Evolutionary conservation across 192 early-diverging fungal species (phyloP).

Genomic region (Dimargaris cristalligena): DNA sequence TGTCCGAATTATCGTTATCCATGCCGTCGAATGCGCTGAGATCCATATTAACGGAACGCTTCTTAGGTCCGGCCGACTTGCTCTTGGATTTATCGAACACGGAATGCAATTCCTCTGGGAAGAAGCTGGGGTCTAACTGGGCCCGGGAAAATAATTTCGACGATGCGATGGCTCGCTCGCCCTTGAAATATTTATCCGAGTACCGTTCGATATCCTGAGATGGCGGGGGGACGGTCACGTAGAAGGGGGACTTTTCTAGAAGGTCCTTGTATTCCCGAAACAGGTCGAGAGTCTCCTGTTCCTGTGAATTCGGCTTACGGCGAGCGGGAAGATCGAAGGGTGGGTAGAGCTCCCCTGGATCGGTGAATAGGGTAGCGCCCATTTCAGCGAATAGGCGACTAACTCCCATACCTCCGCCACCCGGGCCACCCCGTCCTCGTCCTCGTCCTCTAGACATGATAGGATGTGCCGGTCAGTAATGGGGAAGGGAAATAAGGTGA

Average conservation of each 20-base stretch:
- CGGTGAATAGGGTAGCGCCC: not conserved
- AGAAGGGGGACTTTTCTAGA: not conserved
- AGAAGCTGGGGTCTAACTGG: not conserved
- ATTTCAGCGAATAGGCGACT: not conserved
- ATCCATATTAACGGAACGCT: not conserved
- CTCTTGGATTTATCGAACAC: not conserved
- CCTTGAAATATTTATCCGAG: constrained; percentile 3
- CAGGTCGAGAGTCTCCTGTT: not conserved
- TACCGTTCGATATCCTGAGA: constrained; percentile 1
- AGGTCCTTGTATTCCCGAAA: not conserved
- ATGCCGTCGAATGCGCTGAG: not conserved
- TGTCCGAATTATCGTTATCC: not conserved
- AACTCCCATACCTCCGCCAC: not conserved
- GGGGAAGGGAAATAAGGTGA: too few relatives aligned
- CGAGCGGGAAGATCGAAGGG: not conserved
- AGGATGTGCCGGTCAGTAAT: too few relatives aligned
- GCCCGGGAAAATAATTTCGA: not conserved
- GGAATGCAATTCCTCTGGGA: not conserved
- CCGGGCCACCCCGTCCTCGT: not conserved
- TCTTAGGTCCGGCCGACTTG: too few relatives aligned
- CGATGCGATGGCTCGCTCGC: not conserved
- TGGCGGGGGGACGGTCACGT: not conserved
- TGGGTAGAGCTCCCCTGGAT: not conserved
- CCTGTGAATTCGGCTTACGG: not conserved
- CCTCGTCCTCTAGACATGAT: constrained; percentile 5